A percentile compares a stretch with the other conserved stretches of the same genome.
phyloP scores from a whole-genome alignment of 192 early-diverging fungal genomes.

The Coemansia umbellata region DNA sequence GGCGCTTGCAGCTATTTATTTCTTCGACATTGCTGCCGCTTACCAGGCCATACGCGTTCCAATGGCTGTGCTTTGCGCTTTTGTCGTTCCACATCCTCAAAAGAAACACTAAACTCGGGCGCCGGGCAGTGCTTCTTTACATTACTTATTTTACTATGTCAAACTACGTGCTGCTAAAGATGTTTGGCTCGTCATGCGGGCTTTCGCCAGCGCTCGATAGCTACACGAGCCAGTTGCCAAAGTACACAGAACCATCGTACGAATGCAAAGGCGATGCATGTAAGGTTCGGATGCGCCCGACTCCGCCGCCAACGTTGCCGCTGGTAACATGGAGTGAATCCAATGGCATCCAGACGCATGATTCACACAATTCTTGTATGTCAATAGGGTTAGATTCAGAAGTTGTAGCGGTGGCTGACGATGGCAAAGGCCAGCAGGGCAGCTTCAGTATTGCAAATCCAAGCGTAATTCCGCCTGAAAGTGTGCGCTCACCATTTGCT shows the following conservation, averaged over 20 bases:
- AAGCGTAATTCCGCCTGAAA: neutral
- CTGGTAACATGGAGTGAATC: too few species aligned
- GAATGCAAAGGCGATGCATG: conserved; percentile 6
- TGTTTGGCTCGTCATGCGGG: neutral
- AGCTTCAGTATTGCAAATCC: too few species aligned
- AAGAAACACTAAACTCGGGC: conserved; percentile 4
- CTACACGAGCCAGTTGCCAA: too few species aligned
- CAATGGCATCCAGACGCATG: too few species aligned
- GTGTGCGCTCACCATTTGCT: conserved; percentile 31
- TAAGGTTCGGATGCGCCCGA: neutral
- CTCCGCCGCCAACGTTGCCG: neutral
- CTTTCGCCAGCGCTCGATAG: too few species aligned
- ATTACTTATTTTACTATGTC: conserved; percentile 18
- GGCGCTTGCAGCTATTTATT: conserved; percentile 17
- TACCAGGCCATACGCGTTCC: conserved; percentile 18
- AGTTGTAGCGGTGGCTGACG: too few species aligned
- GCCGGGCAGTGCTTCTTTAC: conserved; percentile 8
- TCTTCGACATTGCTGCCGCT: conserved; percentile 9
- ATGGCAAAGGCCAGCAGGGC: too few species aligned
- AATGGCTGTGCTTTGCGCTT: conserved; percentile 34
- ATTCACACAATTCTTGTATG: too few species aligned
- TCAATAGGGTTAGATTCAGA: too few species aligned
- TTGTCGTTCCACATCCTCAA: conserved; percentile 7
- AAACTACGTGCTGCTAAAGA: conserved; percentile 14
- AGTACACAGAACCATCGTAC: conserved; percentile 7